These are phyloP conservation scores for Leccinum ochraceum DNA, from an alignment of 768 basidiomycete species.

Conservation along the genomic window DNA sequence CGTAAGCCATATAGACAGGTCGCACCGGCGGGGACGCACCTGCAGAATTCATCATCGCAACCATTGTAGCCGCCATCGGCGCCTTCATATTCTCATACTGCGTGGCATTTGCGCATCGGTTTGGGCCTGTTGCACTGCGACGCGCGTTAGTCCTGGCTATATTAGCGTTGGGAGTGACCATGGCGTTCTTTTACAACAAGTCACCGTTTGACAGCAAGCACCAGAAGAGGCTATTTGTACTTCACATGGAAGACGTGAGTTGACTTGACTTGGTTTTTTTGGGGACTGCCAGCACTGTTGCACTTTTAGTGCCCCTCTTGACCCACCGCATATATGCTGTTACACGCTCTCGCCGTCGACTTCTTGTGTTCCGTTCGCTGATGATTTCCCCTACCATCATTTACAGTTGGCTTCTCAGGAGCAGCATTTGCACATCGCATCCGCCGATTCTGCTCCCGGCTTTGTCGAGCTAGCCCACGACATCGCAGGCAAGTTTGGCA, in stretches of 20 bases:
- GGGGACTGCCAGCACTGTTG: too few relatives aligned
- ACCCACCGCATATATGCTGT: too few relatives aligned
- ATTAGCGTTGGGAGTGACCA: slow-evolving; percentile 46
- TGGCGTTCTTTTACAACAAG: slow-evolving; percentile 61
- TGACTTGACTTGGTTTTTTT: neutral
- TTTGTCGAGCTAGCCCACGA: slow-evolving; percentile 60
- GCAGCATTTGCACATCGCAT: slow-evolving; percentile 76
- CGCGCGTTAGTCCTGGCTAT: slow-evolving; percentile 46
- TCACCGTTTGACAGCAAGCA: slow-evolving; percentile 81
- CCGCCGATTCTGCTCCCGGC: slow-evolving; percentile 82
- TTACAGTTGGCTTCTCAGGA: slow-evolving; percentile 67
- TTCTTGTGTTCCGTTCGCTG: neutral
- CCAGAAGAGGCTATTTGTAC: slow-evolving; percentile 81
- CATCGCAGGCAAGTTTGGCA: slow-evolving; percentile 64
- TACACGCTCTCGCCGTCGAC: neutral
- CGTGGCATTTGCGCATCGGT: slow-evolving; percentile 75
- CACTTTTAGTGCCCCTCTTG: too few relatives aligned
- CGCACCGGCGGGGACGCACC: slow-evolving; percentile 82
- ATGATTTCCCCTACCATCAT: neutral
- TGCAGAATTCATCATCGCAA: slow-evolving; percentile 85
- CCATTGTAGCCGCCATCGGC: slow-evolving; percentile 61
- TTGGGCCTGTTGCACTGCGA: slow-evolving; percentile 44
- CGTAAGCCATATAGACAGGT: slow-evolving; percentile 62
- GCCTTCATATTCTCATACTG: slow-evolving; percentile 59
- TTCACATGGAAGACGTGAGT: slow-evolving; percentile 85